Conservation (phyloP, 345 rosid species). For the Gossypium rotundifolium region DNA sequence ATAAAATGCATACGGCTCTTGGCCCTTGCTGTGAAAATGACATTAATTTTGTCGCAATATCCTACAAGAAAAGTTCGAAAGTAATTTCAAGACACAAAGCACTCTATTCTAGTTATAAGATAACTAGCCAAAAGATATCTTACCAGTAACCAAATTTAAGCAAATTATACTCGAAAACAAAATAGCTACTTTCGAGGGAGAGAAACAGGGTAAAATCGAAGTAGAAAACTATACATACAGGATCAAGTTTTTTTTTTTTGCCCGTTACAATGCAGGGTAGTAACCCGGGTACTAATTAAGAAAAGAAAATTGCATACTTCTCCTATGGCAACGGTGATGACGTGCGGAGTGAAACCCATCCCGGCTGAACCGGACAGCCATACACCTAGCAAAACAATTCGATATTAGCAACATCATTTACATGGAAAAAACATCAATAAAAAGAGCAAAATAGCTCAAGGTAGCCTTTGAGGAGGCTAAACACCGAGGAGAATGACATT, state of each 20-base stretch:
- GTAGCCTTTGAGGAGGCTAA: neutral
- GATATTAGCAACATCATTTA: constrained; percentile 6
- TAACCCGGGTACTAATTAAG: neutral
- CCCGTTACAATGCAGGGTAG: no score
- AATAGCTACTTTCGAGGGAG: neutral
- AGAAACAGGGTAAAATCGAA: neutral
- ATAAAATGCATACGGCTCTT: constrained; percentile 72
- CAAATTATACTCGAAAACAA: neutral
- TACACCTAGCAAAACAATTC: constrained; percentile 42
- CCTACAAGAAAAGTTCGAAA: constrained; percentile 33
- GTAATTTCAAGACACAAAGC: constrained; percentile 5
- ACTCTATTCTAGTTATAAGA: neutral
- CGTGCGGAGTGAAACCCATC: constrained; percentile 63
- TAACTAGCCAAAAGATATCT: neutral
- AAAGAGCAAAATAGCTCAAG: neutral
- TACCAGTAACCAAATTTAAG: neutral
- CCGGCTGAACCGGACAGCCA: constrained; percentile 64
- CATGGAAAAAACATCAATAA: neutral
- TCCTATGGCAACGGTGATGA: constrained; percentile 60
- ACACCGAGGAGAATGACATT: no score
- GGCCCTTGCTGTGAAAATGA: constrained; percentile 84
- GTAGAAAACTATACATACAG: no score
- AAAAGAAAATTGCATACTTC: constrained; percentile 45
- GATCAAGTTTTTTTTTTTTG: no score
- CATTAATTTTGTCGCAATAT: constrained; percentile 72